Evolutionary conservation across 805 yeast genomes (phyloP).

Genomic region (Zygosaccharomyces kombuchaensis): DNA sequence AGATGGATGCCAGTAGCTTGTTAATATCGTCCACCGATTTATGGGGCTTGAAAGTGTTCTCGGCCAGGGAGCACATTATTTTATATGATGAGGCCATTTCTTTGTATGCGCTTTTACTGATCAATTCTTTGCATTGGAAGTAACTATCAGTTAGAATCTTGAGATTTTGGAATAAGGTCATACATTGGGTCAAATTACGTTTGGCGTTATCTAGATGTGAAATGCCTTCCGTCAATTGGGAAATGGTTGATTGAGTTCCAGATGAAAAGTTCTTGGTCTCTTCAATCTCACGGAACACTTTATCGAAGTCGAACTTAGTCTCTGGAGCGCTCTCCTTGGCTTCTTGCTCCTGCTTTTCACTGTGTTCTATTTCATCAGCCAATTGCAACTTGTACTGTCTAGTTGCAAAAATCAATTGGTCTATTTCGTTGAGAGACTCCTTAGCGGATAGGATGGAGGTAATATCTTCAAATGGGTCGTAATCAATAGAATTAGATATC

Average conservation of each 20-base stretch:
- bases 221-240: constrained; percentile 70
- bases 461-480: constrained; percentile 54
- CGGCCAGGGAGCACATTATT: constrained; percentile 32
- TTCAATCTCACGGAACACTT: constrained; percentile 46
- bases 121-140: constrained; percentile 18
- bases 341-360: constrained; percentile 31
- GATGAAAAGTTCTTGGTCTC: constrained; percentile 78
- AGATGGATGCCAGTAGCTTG: constrained; percentile 27
- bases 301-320: constrained; percentile 26
- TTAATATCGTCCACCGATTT: constrained; percentile 69
- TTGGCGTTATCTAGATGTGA: constrained; percentile 77
- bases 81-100: constrained; percentile 30
- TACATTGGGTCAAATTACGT: constrained; percentile 73
- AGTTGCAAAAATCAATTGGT: constrained; percentile 47
- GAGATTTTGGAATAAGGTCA: constrained; percentile 80
- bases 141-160: constrained; percentile 68
- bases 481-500: constrained; percentile 37
- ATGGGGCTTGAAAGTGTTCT: constrained; percentile 50
- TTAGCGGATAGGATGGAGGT: constrained; percentile 48
- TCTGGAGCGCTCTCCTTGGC: constrained; percentile 12
- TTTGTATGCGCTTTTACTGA: constrained; percentile 17
- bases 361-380: constrained; percentile 41
- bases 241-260: constrained; percentile 58
- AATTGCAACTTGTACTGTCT: constrained; percentile 48
- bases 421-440: constrained; percentile 47